These are phyloP conservation scores for Hyaloscypha variabilis DNA, from an alignment of 495 filamentous ascomycete genomes.

Conservation along the genomic window DNA sequence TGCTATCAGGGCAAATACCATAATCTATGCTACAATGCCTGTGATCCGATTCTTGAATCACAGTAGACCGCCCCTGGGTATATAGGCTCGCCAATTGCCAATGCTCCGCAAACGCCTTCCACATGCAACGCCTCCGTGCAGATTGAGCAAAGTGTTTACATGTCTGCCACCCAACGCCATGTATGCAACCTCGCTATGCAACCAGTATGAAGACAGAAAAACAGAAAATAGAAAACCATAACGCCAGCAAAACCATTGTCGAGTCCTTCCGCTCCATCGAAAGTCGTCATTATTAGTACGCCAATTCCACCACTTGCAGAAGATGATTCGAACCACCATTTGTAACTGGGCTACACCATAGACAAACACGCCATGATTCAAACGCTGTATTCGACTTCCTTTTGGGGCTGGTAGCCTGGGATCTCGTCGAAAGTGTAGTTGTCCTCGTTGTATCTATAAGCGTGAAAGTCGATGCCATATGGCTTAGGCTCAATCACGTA, in stretches of 20 bases:
- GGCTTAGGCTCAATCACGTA: slow-evolving; percentile 97
- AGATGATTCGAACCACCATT: neutral
- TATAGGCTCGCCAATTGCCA: neutral
- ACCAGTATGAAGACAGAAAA: neutral
- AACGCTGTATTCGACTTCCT: slow-evolving; percentile 25
- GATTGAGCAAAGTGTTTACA: slow-evolving; percentile 2
- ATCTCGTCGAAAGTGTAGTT: slow-evolving; percentile 80
- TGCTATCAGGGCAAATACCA: neutral
- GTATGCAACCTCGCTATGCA: slow-evolving; percentile 9
- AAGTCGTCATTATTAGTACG: neutral
- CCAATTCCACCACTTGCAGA: neutral
- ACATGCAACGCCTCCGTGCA: neutral
- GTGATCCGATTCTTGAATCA: neutral
- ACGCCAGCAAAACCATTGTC: neutral
- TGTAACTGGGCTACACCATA: neutral
- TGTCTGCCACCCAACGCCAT: neutral
- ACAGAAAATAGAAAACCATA: neutral
- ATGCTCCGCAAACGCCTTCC: neutral
- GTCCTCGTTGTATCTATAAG: slow-evolving; percentile 79
- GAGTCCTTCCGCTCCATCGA: neutral
- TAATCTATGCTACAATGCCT: neutral
- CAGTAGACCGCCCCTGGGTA: neutral
- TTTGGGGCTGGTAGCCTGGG: slow-evolving; percentile 68
- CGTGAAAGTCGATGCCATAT: slow-evolving; percentile 95
- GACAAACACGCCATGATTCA: slow-evolving; percentile 6